Base-by-base conservation (phyloP, 2,329 filamentous ascomycete genomes). In the Paracoccidioides lutzii region DNA sequence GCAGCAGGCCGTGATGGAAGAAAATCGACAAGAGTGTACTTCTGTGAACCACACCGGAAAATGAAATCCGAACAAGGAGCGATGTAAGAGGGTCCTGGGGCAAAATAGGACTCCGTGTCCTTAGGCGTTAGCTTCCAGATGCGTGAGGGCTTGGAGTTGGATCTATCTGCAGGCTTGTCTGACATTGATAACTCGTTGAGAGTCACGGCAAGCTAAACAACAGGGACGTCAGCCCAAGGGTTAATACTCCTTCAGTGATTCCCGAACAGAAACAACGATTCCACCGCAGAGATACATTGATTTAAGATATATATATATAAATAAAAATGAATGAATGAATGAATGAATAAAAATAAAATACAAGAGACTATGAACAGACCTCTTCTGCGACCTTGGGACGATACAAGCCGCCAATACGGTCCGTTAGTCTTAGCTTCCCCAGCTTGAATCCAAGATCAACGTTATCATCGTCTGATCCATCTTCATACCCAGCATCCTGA, bases 391-490 rank as follows among this genome's bases (percentile, higher is more conserved):
- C 77, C 61, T 82, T 81, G 2, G 86, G 85, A 48, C 85, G 76
- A 45, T 86, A 83, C 61, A 87, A 79, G 0, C 85, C 85, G 14
- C 87, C 87, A 59, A 90, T 81, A 41, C 85, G 77, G 64, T 90
- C 86, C 2, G 84, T 88, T 58, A 90, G 81, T 57, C 80, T 80
- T 77, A 89, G 80, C 66, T 81, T 85, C 1, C 86, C 86, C 58
- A 90, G 76, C 60, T 79, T 78, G 57, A 89, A 80, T 1, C 86
- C 87, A 32, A 90, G 72, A 67, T 90, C 87, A 60, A 86, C 78
- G 48, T 88, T 71, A 57, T 87, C 84, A 22, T 82, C 78, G 57
- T 83, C 82, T 14, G 74, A 77, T 58, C 80, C 77, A 57, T 82
- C 78, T 57, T 85, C 84, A 65, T 88, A 88, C 2, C 81, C 81